phyloP scores from a whole-genome alignment of 192 early-diverging fungal genomes.

The Rhizophlyctis rosea region DNA sequence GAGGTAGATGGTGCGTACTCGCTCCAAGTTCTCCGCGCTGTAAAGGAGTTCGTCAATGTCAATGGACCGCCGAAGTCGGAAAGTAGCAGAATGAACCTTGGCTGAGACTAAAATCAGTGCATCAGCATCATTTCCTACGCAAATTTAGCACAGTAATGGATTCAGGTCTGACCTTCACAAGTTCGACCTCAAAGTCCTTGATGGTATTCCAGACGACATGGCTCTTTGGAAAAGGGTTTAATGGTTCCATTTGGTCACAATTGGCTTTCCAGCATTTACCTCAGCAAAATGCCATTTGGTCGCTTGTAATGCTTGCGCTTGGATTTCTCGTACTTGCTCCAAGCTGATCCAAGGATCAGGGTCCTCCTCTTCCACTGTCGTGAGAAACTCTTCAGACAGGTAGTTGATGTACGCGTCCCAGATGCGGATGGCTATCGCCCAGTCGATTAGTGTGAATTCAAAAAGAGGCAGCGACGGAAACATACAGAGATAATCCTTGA shows the following conservation, averaged over 20 bases:
- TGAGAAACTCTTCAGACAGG: slow-evolving; percentile 44
- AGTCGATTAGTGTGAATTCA: neutral
- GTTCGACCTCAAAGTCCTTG: slow-evolving; percentile 55
- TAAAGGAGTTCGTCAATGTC: no score
- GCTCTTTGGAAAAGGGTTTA: slow-evolving; percentile 31
- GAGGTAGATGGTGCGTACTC: slow-evolving; percentile 41
- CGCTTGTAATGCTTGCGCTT: slow-evolving; percentile 40
- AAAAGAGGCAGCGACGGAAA: no score
- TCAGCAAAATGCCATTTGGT: slow-evolving; percentile 55
- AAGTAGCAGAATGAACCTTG: no score
- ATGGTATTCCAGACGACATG: slow-evolving; percentile 61
- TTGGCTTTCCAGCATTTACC: slow-evolving; percentile 31
- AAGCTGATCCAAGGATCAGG: slow-evolving; percentile 37
- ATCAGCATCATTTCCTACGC: no score
- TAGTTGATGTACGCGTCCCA: slow-evolving; percentile 65
- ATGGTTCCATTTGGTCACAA: neutral
- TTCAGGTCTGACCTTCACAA: slow-evolving; percentile 48
- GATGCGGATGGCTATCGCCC: slow-evolving; percentile 56
- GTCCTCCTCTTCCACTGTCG: slow-evolving; percentile 31
- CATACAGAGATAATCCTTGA: slow-evolving; percentile 70
- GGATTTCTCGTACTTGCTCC: slow-evolving; percentile 40
- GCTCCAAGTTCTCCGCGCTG: slow-evolving; percentile 19
- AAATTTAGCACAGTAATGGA: no score
- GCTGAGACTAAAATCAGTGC: no score
- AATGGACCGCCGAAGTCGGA: no score